Percentiles rank a stretch among this genome's conserved stretches.
phyloP scores from a whole-genome alignment of 108 stramenopile genomes.

The Epipyxis sp. region DNA sequence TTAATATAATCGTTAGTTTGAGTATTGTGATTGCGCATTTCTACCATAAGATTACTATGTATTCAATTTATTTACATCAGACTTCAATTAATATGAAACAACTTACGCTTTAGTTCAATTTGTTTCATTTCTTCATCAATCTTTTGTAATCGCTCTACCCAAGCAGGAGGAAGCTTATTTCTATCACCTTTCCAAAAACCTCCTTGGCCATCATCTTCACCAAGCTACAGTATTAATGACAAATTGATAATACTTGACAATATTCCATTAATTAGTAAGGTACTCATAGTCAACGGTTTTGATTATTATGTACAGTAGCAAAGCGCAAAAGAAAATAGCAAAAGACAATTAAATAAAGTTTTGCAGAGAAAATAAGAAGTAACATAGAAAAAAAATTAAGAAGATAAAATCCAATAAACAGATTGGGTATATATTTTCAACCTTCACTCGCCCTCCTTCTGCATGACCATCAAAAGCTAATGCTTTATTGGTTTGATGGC shows the following conservation, averaged over 20 bases:
- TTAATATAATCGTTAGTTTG: background rate
- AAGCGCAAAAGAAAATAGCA: too few relatives aligned
- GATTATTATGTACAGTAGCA: too few relatives aligned
- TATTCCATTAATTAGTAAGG: background rate
- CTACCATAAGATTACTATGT: background rate
- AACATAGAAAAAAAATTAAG: too few relatives aligned
- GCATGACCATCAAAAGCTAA: background rate
- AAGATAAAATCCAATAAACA: too few relatives aligned
- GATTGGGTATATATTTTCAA: too few relatives aligned
- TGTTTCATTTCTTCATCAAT: slow-evolving; percentile 67
- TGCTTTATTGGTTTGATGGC: background rate
- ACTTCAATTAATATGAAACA: slow-evolving; percentile 39
- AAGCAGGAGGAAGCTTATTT: slow-evolving; percentile 53
- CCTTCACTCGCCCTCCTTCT: background rate
- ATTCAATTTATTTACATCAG: background rate
- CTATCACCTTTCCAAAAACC: background rate
- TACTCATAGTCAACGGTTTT: too few relatives aligned
- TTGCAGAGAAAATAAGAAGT: too few relatives aligned
- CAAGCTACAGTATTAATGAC: background rate
- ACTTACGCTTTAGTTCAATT: slow-evolving; percentile 73
- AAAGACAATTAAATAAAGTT: too few relatives aligned
- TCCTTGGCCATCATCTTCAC: too few relatives aligned
- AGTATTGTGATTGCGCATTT: background rate
- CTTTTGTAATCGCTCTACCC: slow-evolving; percentile 69
- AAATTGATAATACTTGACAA: background rate